phyloP scores from a whole-genome alignment of 306 rosid species.

The Quercus agrifolia region DNA sequence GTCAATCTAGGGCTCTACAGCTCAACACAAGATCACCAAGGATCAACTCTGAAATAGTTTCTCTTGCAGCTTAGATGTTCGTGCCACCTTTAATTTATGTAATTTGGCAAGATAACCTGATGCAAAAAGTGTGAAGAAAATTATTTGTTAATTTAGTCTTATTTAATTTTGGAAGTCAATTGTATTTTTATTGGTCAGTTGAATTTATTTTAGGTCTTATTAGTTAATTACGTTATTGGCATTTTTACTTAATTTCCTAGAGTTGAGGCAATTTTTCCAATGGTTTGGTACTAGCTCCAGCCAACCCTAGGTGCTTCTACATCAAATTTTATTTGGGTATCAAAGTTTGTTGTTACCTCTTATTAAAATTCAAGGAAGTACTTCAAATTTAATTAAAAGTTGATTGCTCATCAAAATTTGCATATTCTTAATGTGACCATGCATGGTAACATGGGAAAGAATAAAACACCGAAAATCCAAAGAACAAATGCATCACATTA shows the following conservation, averaged over 20 bases:
- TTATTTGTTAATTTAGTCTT: too few relatives aligned
- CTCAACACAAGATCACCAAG: constrained; percentile 3
- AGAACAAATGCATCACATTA: neutral
- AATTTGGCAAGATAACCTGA: neutral
- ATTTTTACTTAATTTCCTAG: too few relatives aligned
- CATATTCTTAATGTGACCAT: neutral
- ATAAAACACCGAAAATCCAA: neutral
- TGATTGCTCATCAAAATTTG: neutral
- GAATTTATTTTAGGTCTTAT: too few relatives aligned
- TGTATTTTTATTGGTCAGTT: too few relatives aligned
- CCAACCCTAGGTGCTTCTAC: too few relatives aligned
- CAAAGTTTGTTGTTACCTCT: neutral
- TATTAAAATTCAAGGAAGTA: neutral
- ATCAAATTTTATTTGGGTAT: too few relatives aligned
- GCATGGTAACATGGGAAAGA: neutral
- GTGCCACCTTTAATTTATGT: neutral
- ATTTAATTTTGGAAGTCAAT: too few relatives aligned
- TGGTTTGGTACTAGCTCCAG: too few relatives aligned
- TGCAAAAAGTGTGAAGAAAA: too few relatives aligned
- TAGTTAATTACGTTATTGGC: too few relatives aligned
- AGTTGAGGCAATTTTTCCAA: too few relatives aligned
- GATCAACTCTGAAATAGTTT: neutral
- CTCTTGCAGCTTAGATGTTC: constrained; percentile 2
- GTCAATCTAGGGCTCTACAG: neutral
- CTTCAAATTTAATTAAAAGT: neutral